Percentiles rank a stretch among this genome's conserved stretches.
Conservation (phyloP, 148 eudicot genomes). For the Diospyros kaki region DNA sequence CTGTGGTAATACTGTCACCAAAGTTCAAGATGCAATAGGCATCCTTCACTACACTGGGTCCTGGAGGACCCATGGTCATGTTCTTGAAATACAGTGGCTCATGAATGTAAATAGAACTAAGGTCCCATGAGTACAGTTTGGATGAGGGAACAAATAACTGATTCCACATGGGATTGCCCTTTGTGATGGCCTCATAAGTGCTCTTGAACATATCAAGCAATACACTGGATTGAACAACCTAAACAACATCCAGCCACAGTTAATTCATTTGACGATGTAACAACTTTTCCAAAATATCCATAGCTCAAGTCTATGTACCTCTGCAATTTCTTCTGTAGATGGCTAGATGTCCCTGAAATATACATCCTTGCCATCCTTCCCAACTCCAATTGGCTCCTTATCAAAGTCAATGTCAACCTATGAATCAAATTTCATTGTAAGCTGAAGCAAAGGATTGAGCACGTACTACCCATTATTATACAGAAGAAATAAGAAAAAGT, state of each 20-base stretch:
- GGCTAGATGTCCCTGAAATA: conserved; percentile 30
- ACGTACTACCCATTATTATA: neutral
- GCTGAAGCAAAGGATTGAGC: neutral
- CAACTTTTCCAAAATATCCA: neutral
- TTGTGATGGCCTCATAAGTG: conserved; percentile 17
- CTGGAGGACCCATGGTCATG: conserved; percentile 26
- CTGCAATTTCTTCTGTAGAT: conserved; percentile 25
- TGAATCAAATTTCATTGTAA: neutral
- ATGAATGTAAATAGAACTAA: conserved; percentile 22
- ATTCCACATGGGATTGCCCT: conserved; percentile 22
- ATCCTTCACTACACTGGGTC: conserved; percentile 21
- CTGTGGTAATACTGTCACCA: conserved; percentile 26
- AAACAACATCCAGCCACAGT: neutral
- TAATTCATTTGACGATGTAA: neutral
- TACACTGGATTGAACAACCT: conserved; percentile 20
- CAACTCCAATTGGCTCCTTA: conserved; percentile 26
- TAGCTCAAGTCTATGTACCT: conserved; percentile 12
- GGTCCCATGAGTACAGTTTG: conserved; percentile 23
- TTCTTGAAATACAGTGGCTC: conserved; percentile 26
- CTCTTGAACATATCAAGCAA: conserved; percentile 18
- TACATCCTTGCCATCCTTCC: conserved; percentile 27
- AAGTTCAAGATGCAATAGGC: conserved; percentile 23
- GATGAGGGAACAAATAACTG: conserved; percentile 16
- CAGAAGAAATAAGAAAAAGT: neutral
- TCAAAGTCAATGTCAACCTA: conserved; percentile 30